These are phyloP conservation scores for Albifimbria verrucaria DNA, from an alignment of 2,329 filamentous ascomycete species.

Conservation along the genomic window DNA sequence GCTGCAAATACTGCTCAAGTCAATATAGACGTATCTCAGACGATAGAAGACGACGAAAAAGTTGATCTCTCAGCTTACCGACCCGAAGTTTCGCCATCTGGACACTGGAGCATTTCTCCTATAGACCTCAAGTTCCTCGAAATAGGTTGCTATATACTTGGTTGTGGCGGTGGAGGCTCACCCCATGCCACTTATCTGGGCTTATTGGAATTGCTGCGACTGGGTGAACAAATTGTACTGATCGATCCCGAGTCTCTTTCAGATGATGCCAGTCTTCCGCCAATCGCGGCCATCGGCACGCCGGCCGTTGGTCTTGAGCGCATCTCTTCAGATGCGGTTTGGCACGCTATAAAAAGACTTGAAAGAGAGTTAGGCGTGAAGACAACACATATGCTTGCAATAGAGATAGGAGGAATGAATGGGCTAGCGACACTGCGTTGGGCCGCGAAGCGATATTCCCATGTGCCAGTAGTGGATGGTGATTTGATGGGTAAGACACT, in stretches of 20 bases:
- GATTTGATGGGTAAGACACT: conserved; percentile 31
- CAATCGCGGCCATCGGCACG: conserved; percentile 52
- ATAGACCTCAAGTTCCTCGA: conserved; percentile 51
- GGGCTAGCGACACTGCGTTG: conserved; percentile 39
- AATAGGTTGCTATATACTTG: conserved; percentile 53
- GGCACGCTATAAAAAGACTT: neutral
- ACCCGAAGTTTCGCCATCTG: conserved; percentile 23
- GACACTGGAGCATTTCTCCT: conserved; percentile 48
- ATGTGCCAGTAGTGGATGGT: conserved; percentile 30
- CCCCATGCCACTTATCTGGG: conserved; percentile 45
- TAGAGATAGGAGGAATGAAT: conserved; percentile 50
- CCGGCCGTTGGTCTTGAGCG: conserved; percentile 46
- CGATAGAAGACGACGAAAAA: neutral
- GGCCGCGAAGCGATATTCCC: conserved; percentile 32
- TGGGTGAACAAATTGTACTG: conserved; percentile 43
- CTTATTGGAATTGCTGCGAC: conserved; percentile 42
- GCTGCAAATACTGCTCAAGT: neutral
- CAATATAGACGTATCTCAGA: no score
- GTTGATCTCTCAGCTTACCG: conserved; percentile 29
- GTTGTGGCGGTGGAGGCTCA: conserved; percentile 52
- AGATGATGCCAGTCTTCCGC: conserved; percentile 44
- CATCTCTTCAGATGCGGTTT: neutral
- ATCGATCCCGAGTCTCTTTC: conserved; percentile 44
- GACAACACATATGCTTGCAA: conserved; percentile 12
- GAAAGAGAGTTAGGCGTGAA: neutral